Conservation (phyloP, 495 filamentous ascomycete species). For the Penicillium crystallinum region DNA sequence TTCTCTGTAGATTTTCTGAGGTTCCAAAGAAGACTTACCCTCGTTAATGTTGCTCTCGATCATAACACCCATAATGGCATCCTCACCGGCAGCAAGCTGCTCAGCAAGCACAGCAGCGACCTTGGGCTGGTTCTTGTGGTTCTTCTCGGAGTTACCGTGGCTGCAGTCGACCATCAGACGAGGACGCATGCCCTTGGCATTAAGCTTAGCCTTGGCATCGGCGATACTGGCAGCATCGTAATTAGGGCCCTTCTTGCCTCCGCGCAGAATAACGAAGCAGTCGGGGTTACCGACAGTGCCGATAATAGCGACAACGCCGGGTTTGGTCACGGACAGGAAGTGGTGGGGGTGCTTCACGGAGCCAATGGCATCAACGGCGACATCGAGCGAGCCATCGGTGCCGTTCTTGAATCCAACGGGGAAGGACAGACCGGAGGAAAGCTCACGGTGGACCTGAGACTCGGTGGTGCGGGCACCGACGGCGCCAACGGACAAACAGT, state of each 20-base stretch:
- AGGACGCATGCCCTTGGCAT: slow-evolving; percentile 58
- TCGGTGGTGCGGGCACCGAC: slow-evolving; percentile 96
- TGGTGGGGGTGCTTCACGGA: slow-evolving; percentile 91
- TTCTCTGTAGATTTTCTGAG: neutral
- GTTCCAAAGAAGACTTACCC: slow-evolving; percentile 46
- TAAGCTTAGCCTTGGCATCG: slow-evolving; percentile 65
- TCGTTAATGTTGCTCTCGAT: slow-evolving; percentile 97
- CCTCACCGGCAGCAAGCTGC: slow-evolving; percentile 80
- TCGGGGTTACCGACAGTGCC: slow-evolving; percentile 95
- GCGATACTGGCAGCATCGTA: slow-evolving; percentile 82
- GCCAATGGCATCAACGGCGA: slow-evolving; percentile 95
- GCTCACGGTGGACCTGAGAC: slow-evolving; percentile 88
- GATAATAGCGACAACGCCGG: slow-evolving; percentile 92
- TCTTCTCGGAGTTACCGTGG: slow-evolving; percentile 92
- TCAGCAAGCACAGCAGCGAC: slow-evolving; percentile 77
- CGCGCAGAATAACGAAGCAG: slow-evolving; percentile 95
- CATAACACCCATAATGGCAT: slow-evolving; percentile 94
- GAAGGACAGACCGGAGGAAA: slow-evolving; percentile 92
- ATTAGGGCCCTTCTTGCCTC: slow-evolving; percentile 90
- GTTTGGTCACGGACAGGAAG: slow-evolving; percentile 98
- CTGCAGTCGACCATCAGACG: slow-evolving; percentile 98
- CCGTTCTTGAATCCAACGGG: slow-evolving; percentile 99
- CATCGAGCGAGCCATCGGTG: slow-evolving; percentile 84
- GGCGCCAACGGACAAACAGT: slow-evolving; percentile 85
- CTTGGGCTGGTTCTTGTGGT: slow-evolving; percentile 97